phyloP scores from a whole-genome alignment of 495 filamentous ascomycete genomes.

The Tirmania nivea region DNA sequence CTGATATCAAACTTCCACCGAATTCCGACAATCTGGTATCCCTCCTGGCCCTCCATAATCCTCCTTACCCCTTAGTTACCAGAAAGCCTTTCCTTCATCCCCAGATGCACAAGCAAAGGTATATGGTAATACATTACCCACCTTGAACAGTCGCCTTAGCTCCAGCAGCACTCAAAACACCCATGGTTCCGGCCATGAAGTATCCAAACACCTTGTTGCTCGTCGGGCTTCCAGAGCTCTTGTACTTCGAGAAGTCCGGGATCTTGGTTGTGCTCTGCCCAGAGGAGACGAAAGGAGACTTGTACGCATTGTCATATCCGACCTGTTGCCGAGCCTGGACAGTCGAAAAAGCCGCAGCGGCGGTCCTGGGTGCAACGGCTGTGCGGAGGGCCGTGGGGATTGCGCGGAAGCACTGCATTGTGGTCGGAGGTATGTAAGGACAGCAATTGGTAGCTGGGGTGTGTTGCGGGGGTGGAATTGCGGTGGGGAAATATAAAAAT shows the following conservation, averaged over 20 bases:
- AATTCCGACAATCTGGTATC: no score
- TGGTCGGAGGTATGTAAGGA: neutral
- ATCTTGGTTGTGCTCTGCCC: constrained; percentile 39
- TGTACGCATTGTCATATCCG: constrained; percentile 5
- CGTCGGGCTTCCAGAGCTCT: constrained; percentile 37
- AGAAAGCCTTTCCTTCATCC: neutral
- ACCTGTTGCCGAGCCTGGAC: neutral
- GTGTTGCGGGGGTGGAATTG: neutral
- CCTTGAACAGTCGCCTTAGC: constrained; percentile 95
- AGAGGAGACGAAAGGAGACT: constrained; percentile 15
- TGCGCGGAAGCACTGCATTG: neutral
- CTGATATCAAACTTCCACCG: no score
- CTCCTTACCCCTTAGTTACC: neutral
- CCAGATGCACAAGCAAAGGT: neutral
- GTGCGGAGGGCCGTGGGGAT: neutral
- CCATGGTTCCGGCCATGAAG: constrained; percentile 95
- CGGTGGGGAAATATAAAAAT: neutral
- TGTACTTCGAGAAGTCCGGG: constrained; percentile 78
- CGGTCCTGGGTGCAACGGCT: neutral
- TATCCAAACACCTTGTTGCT: constrained; percentile 77
- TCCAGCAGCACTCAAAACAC: constrained; percentile 69
- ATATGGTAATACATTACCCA: constrained; percentile 24
- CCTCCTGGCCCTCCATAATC: no score
- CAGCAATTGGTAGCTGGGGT: neutral
- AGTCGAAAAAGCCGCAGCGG: neutral